Percentiles rank a stretch among this genome's conserved stretches.
Conservation (phyloP, 108 stramenopile genomes). For the Nannochloropsis salina region DNA sequence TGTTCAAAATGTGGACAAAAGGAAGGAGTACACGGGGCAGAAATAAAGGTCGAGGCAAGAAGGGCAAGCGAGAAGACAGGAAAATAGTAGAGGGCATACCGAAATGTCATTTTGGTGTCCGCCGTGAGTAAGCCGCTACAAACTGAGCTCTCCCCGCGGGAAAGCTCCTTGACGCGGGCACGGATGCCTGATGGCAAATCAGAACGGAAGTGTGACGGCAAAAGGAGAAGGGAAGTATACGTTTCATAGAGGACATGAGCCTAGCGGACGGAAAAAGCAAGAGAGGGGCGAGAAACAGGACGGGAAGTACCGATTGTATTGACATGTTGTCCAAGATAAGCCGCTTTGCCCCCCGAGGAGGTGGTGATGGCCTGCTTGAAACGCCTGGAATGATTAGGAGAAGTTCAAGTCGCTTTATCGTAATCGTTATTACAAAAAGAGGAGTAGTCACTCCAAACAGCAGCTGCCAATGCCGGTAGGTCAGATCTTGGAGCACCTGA, state of each 20-base stretch:
- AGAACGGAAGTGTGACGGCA: background rate
- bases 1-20: background rate
- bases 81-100: background rate
- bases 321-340: background rate
- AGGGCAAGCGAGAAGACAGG: background rate
- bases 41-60: background rate
- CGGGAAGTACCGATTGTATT: background rate
- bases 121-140: conserved; percentile 39
- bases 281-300: background rate
- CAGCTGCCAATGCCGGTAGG: no score
- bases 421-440: no score
- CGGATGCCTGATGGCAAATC: conserved; percentile 8
- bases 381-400: background rate
- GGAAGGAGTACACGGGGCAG: background rate
- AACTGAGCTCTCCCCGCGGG: conserved; percentile 25
- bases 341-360: background rate
- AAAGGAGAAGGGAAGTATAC: background rate
- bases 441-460: no score
- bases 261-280: background rate
- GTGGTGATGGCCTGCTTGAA: conserved; percentile 7
- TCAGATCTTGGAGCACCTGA: no score
- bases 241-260: background rate
- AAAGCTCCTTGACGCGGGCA: conserved; percentile 35
- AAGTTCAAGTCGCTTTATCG: no score
- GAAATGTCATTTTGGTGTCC: conserved; percentile 53